These are phyloP conservation scores for Datisca glomerata DNA, from an alignment of 306 rosid species.

Conservation along the genomic window DNA sequence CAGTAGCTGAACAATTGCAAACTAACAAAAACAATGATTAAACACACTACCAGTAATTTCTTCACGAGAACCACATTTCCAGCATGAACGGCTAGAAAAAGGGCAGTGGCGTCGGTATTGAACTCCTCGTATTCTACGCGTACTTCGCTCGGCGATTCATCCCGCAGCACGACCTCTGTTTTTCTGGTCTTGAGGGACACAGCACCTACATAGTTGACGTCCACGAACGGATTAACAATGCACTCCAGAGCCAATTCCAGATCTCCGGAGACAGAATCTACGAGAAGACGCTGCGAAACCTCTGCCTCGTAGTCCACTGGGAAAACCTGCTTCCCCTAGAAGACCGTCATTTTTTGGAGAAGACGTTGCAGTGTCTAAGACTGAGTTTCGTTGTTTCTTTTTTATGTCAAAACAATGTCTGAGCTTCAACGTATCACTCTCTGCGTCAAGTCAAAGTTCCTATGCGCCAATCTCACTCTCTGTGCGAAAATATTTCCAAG, in stretches of 20 bases:
- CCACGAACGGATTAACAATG: constrained; percentile 62
- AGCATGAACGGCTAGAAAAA: constrained; percentile 74
- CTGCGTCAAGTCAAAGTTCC: too few species aligned
- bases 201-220: constrained; percentile 82
- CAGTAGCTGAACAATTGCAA: too few species aligned
- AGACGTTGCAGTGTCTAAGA: too few species aligned
- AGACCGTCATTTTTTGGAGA: constrained; percentile 72
- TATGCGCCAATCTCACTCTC: too few species aligned
- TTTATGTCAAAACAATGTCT: too few species aligned
- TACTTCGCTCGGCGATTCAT: constrained; percentile 53
- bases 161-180: constrained; percentile 34
- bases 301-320: constrained; percentile 70
- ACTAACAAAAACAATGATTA: too few species aligned
- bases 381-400: too few species aligned
- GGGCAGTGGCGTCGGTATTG: constrained; percentile 72
- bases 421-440: too few species aligned
- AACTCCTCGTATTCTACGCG: constrained; percentile 53
- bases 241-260: constrained; percentile 45
- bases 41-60: constrained; percentile 56
- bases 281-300: constrained; percentile 70
- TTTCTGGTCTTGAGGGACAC: constrained; percentile 37
- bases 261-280: constrained; percentile 69
- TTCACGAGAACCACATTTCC: constrained; percentile 44
- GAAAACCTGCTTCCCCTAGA: constrained; percentile 66
- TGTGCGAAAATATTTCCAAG: too few species aligned